These are phyloP conservation scores for Carnegiea gigantea DNA, from an alignment of 179 eudicot species.

Conservation along the genomic window DNA sequence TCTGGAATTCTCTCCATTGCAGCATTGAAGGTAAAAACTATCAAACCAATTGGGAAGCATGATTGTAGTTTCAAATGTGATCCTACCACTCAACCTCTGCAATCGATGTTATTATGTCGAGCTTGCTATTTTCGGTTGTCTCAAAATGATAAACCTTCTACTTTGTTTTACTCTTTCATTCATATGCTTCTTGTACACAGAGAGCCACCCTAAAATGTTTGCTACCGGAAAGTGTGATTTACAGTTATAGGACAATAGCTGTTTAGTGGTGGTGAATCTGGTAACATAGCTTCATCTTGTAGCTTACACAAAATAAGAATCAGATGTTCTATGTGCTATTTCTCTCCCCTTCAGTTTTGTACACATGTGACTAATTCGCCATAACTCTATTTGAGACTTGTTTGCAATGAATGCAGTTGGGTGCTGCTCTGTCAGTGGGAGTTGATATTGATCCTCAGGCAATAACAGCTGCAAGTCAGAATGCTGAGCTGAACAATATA, in stretches of 20 bases:
- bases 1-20: conserved; percentile 96
- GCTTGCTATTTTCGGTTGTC: neutral
- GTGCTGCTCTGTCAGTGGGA: conserved; percentile 77
- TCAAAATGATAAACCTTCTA: neutral
- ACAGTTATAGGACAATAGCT: neutral
- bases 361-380: neutral
- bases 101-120: neutral
- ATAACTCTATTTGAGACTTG: conserved; percentile 7
- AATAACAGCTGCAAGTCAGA: conserved; percentile 70
- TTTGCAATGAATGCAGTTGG: conserved; percentile 54
- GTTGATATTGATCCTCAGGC: conserved; percentile 89
- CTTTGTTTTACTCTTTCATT: neutral
- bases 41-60: neutral
- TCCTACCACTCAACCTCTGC: neutral
- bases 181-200: no score
- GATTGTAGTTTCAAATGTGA: neutral
- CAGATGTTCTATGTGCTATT: neutral
- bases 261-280: neutral
- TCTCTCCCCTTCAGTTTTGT: neutral
- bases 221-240: neutral
- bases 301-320: neutral
- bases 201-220: neutral
- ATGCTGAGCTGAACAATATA: conserved; percentile 75
- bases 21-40: conserved; percentile 68
- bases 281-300: neutral